Evolutionary conservation across 768 basidiomycete species (phyloP).

Genomic region (Boletales sp.): DNA sequence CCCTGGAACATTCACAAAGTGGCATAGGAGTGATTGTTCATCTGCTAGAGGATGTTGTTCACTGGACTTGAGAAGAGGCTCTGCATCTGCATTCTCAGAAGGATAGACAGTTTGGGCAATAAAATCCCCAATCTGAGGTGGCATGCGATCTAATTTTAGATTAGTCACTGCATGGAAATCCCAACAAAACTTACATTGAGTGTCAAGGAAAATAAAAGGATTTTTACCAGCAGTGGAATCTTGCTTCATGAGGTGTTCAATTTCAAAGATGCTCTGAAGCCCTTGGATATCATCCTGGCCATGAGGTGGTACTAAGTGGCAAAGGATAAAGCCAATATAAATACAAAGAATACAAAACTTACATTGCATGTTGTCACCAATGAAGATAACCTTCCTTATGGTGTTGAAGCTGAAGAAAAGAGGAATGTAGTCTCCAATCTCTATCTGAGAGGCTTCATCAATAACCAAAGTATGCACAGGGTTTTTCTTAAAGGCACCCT

Average conservation of each 20-base stretch:
- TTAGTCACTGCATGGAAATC: background rate
- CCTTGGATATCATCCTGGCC: slow-evolving; percentile 65
- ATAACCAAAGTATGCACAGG: slow-evolving; percentile 52
- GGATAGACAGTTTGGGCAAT: slow-evolving; percentile 70
- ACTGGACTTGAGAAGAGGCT: slow-evolving; percentile 46
- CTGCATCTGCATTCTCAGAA: slow-evolving; percentile 29
- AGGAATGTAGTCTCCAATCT: slow-evolving; percentile 51
- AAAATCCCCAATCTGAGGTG: slow-evolving; percentile 69
- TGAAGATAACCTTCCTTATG: slow-evolving; percentile 55
- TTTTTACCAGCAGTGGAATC: slow-evolving; percentile 20
- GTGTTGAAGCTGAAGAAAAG: slow-evolving; percentile 28
- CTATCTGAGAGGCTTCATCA: slow-evolving; percentile 69
- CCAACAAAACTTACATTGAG: slow-evolving; percentile 55
- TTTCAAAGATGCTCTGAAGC: slow-evolving; percentile 75
- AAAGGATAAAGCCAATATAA: slow-evolving; percentile 22
- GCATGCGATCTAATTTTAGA: slow-evolving; percentile 67
- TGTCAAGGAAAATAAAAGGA: slow-evolving; percentile 56
- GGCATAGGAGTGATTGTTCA: slow-evolving; percentile 44
- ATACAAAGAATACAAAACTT: slow-evolving; percentile 24
- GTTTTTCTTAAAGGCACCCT: slow-evolving; percentile 18
- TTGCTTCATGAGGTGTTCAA: slow-evolving; percentile 48
- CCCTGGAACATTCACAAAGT: slow-evolving; percentile 58
- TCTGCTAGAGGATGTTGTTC: slow-evolving; percentile 45
- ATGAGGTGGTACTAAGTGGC: slow-evolving; percentile 67
- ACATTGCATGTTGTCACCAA: slow-evolving; percentile 71